phyloP scores from a whole-genome alignment of 2,329 filamentous ascomycete genomes.

The Fusarium camptoceras region DNA sequence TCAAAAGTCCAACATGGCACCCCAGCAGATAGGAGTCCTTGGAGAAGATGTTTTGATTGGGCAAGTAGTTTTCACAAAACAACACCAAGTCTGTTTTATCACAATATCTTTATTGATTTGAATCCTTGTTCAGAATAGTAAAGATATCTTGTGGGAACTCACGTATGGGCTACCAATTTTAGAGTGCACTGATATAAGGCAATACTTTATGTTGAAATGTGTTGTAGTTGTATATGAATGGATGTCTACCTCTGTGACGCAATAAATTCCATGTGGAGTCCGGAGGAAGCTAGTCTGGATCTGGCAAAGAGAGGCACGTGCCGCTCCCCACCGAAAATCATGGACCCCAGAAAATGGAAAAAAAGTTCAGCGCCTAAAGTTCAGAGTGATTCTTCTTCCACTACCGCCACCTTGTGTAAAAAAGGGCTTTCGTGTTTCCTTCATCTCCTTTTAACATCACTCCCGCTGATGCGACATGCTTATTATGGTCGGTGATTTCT shows the following conservation, averaged over 20 bases:
- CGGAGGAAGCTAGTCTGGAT: background rate
- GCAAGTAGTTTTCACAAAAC: constrained; percentile 27
- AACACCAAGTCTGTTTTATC: constrained; percentile 5
- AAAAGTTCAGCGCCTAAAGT: constrained; percentile 41
- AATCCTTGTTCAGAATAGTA: background rate
- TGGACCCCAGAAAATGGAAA: constrained; percentile 41
- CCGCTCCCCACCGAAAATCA: constrained; percentile 42
- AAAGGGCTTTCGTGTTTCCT: constrained; percentile 9
- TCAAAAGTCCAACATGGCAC: constrained; percentile 28
- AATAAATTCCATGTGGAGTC: constrained; percentile 24
- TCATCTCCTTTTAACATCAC: constrained; percentile 12
- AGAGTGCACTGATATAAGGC: background rate
- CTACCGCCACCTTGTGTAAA: constrained; percentile 17
- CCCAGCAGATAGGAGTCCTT: constrained; percentile 40
- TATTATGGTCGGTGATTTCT: constrained; percentile 47
- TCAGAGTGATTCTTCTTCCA: constrained; percentile 20
- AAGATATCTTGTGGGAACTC: no score
- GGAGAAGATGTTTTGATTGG: constrained; percentile 17
- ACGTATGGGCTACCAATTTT: background rate
- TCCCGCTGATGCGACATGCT: constrained; percentile 26
- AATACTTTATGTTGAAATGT: background rate
- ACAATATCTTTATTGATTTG: background rate
- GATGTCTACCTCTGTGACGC: constrained; percentile 20
- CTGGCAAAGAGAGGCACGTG: constrained; percentile 46
- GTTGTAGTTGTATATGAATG: constrained; percentile 3